Percentiles rank a stretch among this genome's conserved stretches.
Conservation (phyloP, 305 asterid genomes). For the Solanum hybrid region DNA sequence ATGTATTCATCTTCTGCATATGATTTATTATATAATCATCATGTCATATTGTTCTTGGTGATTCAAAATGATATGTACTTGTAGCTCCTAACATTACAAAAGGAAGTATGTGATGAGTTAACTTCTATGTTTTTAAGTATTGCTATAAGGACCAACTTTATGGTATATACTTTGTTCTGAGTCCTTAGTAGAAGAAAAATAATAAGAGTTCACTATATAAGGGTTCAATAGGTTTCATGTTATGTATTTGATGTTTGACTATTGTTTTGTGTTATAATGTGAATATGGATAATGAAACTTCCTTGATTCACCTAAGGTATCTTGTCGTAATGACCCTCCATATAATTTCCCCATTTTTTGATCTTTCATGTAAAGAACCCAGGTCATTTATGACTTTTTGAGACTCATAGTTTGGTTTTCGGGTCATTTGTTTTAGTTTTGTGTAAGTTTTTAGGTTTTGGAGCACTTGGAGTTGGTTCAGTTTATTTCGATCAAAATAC, state of each 20-base stretch:
- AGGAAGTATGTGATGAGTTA: neutral
- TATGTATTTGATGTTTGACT: neutral
- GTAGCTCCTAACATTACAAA: neutral
- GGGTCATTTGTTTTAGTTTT: neutral
- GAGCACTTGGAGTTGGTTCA: neutral
- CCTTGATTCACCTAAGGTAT: neutral
- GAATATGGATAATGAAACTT: neutral
- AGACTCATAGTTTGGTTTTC: neutral
- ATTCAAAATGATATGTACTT: neutral
- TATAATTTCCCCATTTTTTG: too few relatives aligned
- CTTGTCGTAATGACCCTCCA: neutral
- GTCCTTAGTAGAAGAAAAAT: neutral
- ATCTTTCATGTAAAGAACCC: too few relatives aligned
- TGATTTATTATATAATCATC: too few relatives aligned
- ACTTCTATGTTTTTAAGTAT: neutral
- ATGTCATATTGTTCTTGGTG: neutral
- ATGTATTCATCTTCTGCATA: neutral
- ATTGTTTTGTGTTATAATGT: neutral
- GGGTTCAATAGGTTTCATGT: neutral
- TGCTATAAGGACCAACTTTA: neutral
- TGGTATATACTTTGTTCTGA: neutral
- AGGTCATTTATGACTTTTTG: neutral
- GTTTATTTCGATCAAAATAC: too few relatives aligned
- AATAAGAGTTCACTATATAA: neutral
- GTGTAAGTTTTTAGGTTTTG: neutral